Conservation (phyloP, 495 filamentous ascomycete genomes). For the Aspergillus wentii region DNA sequence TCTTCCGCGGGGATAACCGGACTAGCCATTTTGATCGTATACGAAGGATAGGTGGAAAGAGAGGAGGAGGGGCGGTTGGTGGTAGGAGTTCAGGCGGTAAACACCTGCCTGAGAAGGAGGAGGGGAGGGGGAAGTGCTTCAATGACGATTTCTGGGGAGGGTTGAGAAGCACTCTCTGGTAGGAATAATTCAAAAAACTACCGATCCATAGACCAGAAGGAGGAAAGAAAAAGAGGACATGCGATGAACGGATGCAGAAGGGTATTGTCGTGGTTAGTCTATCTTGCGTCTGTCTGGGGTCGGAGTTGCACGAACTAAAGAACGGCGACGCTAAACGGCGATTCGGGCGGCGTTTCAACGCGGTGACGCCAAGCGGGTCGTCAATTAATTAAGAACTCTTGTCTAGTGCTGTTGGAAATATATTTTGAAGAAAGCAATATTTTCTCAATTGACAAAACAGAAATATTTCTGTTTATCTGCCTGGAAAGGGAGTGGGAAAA, state of each 20-base stretch:
- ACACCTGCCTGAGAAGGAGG: constrained; percentile 11
- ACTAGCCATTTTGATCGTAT: constrained; percentile 43
- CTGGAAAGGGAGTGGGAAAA: too few relatives aligned
- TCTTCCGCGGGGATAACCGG: constrained; percentile 74
- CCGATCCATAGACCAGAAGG: not conserved
- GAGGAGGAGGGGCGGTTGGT: constrained; percentile 8
- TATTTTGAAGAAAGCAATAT: too few relatives aligned
- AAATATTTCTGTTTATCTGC: too few relatives aligned
- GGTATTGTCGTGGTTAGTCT: too few relatives aligned
- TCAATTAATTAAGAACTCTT: too few relatives aligned
- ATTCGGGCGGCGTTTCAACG: too few relatives aligned
- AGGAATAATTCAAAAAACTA: not conserved
- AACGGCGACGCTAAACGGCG: too few relatives aligned
- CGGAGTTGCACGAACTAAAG: not conserved
- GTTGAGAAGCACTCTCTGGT: not conserved
- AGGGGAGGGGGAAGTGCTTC: constrained; percentile 4
- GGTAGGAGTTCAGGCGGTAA: constrained; percentile 26
- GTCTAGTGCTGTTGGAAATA: too few relatives aligned
- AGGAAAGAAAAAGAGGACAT: not conserved
- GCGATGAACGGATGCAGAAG: not conserved
- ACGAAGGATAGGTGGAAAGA: constrained; percentile 9
- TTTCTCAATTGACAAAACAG: too few relatives aligned
- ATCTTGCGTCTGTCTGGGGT: not conserved
- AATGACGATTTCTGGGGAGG: constrained; percentile 3
- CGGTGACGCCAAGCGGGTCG: too few relatives aligned